Percentiles rank a stretch among this genome's conserved stretches.
Evolutionary conservation across 202 grass and related monocot species (phyloP).

Genomic region (Panicum hallii): DNA sequence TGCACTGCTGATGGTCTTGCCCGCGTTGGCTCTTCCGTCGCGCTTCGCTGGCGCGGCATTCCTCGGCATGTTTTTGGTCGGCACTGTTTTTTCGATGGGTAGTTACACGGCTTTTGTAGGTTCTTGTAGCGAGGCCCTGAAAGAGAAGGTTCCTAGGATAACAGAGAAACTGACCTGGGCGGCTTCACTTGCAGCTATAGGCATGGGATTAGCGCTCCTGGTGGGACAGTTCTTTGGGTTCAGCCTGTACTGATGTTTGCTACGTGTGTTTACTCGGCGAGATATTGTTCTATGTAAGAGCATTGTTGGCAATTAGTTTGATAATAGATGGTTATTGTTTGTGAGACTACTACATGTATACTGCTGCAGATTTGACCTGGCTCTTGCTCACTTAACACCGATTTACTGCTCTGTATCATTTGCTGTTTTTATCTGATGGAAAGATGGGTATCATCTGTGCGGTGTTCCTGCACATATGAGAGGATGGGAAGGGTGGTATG

Average conservation of each 20-base stretch:
- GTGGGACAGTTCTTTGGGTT: conserved; percentile 90
- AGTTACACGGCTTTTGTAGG: conserved; percentile 95
- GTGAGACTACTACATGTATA: conserved; percentile 23
- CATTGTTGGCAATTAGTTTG: conserved; percentile 37
- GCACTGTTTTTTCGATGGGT: conserved; percentile 93
- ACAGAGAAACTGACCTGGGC: conserved; percentile 99
- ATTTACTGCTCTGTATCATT: neutral
- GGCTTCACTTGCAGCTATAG: conserved; percentile 87
- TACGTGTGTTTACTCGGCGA: conserved; percentile 1
- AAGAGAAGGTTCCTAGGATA: conserved; percentile 90
- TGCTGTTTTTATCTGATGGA: too few species aligned
- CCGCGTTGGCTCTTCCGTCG: conserved; percentile 79
- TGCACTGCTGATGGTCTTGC: conserved; percentile 89
- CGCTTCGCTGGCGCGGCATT: conserved; percentile 87
- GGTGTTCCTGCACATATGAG: neutral
- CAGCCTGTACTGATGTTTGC: conserved; percentile 67
- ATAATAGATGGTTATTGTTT: conserved; percentile 32
- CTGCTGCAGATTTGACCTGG: neutral
- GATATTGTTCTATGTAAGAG: conserved; percentile 36
- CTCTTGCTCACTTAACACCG: neutral
- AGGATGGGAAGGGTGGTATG: neutral
- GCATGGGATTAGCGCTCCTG: conserved; percentile 81
- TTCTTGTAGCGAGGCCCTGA: conserved; percentile 88
- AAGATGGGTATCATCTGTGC: neutral
- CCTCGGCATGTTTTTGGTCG: conserved; percentile 90